Percentiles rank a stretch among this genome's conserved stretches.
Conservation (phyloP, 371 early-diverging fungal genomes). For the Amoeboaphelidium protococcarum region DNA sequence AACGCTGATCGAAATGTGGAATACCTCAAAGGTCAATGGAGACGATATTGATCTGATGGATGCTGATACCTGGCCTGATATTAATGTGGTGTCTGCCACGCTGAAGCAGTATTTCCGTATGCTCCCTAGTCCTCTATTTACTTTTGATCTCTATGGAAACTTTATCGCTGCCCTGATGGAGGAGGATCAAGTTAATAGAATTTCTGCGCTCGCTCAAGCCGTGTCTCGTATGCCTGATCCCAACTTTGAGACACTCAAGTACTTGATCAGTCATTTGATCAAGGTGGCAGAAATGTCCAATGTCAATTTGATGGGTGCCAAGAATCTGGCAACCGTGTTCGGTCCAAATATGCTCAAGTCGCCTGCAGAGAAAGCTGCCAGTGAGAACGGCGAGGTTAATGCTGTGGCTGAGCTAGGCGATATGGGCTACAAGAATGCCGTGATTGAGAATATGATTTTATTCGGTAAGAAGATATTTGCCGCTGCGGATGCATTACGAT, state of each 20-base stretch:
- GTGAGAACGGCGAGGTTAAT: slow-evolving; percentile 14
- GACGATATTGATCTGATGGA: slow-evolving; percentile 17
- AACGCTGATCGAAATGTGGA: slow-evolving; percentile 15
- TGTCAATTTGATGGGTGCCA: slow-evolving; percentile 59
- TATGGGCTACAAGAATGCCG: slow-evolving; percentile 41
- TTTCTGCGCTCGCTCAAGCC: slow-evolving; percentile 2
- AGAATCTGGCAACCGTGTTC: slow-evolving; percentile 72
- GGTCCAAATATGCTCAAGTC: slow-evolving; percentile 60
- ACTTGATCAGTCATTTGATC: slow-evolving; percentile 29
- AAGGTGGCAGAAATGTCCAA: slow-evolving; percentile 22
- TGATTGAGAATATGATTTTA: slow-evolving; percentile 33
- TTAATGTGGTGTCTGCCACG: slow-evolving; percentile 13
- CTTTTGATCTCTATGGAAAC: slow-evolving; percentile 5
- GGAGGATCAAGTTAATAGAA: not conserved
- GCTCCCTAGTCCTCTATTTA: slow-evolving; percentile 12
- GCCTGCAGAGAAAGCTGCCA: slow-evolving; percentile 8
- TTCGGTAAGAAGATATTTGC: slow-evolving; percentile 17
- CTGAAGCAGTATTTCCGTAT: slow-evolving; percentile 18
- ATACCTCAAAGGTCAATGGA: slow-evolving; percentile 18
- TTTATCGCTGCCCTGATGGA: slow-evolving; percentile 3
- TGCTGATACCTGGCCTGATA: slow-evolving; percentile 4
- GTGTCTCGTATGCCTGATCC: slow-evolving; percentile 22
- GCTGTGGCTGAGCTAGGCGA: slow-evolving; percentile 32
- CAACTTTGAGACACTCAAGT: slow-evolving; percentile 26
- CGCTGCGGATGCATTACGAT: not conserved